These are phyloP conservation scores for Fusarium anguioides DNA, from an alignment of 2,329 filamentous ascomycete genomes.

Conservation along the genomic window DNA sequence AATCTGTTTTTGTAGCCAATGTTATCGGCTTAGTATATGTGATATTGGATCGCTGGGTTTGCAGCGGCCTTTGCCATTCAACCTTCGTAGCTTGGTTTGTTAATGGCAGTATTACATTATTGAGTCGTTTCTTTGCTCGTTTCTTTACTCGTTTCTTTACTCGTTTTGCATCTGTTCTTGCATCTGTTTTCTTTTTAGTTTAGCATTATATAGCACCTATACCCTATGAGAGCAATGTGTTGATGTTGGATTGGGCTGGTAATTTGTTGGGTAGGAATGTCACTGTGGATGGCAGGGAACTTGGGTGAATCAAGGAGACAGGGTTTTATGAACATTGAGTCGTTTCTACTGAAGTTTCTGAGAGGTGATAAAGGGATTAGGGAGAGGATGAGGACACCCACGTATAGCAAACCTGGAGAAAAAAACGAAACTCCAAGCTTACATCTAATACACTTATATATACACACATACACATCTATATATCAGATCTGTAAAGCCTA, in stretches of 20 bases:
- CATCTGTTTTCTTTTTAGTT: background rate
- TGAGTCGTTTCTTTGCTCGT: background rate
- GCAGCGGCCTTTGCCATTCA: background rate
- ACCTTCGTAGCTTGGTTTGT: background rate
- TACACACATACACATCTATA: background rate
- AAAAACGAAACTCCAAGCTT: background rate
- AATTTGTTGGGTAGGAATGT: background rate
- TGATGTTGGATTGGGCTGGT: conserved; percentile 5
- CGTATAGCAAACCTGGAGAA: background rate
- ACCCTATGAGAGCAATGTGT: conserved; percentile 20
- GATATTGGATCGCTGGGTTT: conserved; percentile 3
- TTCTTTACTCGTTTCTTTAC: conserved; percentile 1
- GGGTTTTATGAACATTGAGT: background rate
- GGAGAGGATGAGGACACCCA: background rate
- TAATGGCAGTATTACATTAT: background rate
- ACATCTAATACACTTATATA: conserved; percentile 8
- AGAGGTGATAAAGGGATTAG: background rate
- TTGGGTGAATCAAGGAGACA: background rate
- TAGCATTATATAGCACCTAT: conserved; percentile 19
- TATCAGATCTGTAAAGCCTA: background rate
- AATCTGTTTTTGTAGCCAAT: conserved; percentile 6
- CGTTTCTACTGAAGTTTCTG: background rate
- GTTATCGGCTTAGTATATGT: conserved; percentile 12
- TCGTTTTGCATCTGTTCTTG: no score
- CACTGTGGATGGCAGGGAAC: background rate